Conservation (phyloP, 164 flowering plant species). For the Umbilicus rupestris region DNA sequence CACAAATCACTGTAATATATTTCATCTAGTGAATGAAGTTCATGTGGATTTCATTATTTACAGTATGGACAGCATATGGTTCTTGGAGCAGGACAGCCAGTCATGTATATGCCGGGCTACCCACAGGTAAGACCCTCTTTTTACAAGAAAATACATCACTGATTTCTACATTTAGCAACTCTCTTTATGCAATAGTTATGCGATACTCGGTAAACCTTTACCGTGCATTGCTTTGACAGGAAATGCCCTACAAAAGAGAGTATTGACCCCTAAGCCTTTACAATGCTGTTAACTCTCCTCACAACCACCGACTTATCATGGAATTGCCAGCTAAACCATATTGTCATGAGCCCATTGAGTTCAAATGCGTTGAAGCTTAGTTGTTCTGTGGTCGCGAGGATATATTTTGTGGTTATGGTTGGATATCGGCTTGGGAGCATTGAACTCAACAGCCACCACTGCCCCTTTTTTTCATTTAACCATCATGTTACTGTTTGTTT, state of each 20-base stretch:
- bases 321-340: neutral
- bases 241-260: conserved; percentile 54
- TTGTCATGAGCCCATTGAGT: neutral
- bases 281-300: neutral
- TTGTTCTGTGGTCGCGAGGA: neutral
- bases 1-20: neutral
- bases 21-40: neutral
- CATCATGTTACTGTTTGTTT: neutral
- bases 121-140: conserved; percentile 41
- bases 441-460: neutral
- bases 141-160: neutral
- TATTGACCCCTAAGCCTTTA: neutral
- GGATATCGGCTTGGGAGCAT: neutral
- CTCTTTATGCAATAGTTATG: neutral
- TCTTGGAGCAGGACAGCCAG: conserved; percentile 51
- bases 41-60: conserved; percentile 6
- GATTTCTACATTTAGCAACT: neutral
- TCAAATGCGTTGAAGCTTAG: neutral
- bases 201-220: neutral
- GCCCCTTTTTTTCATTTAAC: neutral
- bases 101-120: conserved; percentile 58
- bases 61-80: conserved; percentile 76
- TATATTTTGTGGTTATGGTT: too few species aligned
- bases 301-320: neutral
- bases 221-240: conserved; percentile 38